Evolutionary conservation across 2,329 filamentous ascomycete species (phyloP), one percentile per base, ranked within the genome.

Genomic region (Alternaria panax): DNA sequence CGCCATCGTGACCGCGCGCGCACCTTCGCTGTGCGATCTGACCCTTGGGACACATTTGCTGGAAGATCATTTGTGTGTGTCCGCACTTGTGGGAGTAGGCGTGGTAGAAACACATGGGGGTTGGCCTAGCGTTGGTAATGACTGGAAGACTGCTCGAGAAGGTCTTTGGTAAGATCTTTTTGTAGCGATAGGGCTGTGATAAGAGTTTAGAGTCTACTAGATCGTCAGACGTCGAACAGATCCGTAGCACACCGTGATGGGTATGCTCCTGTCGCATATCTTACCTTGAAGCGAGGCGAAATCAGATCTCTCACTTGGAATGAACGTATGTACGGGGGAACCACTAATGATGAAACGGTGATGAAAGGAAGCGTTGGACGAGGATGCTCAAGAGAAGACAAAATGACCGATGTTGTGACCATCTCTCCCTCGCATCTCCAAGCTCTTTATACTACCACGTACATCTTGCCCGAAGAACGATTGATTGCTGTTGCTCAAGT

Each of bases 41-140:
- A 5, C 68, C 73, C 18, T 67, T 69, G 2, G 66, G 34, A 25
- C 74, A 77, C 22, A 73, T 61, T 46, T 72, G 64, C 32, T 71
- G 68, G 54, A 77, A 69, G 11, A 75, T 57, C 66, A 75, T 81
- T 56, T 75, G 71, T 16, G 79, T 80, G 67, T 83, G 81, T 43
- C 80, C 80, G 68, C 81, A 83, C 14, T 71, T 68, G 71, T 82
- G 77, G 4, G 72, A 76, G 73, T 83, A 81, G 47, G 80, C 81
- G 69, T 82, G 81, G 71, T 81, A 82, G 69, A 76, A 80, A 73
- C 80, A 82, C 81, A 82, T 83, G n/a, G 30, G 67, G 18, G 27
- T 36, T 36, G 9, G 38, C 9, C 28, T 14, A 18, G 24, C 11
- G 27, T 47, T 48, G 5, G 36, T 59, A 41, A 36, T 18, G 43